Base-by-base conservation (phyloP, 2,329 filamentous ascomycete genomes). In the Colletotrichum neosansevieriae region DNA sequence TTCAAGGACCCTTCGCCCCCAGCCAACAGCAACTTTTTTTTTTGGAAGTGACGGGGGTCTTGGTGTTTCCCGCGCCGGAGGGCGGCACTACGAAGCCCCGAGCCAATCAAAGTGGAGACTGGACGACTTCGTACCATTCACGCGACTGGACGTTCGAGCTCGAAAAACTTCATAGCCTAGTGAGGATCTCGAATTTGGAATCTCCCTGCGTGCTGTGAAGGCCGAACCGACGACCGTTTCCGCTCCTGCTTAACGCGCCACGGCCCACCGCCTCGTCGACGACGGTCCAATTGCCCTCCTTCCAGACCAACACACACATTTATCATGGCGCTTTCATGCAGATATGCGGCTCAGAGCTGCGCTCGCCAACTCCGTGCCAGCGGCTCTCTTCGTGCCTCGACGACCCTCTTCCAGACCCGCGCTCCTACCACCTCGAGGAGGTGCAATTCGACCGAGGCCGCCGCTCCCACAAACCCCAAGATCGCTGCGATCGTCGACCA, bases 401-500 rank as follows among this genome's bases (percentile, higher is more conserved):
- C 78, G 47, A 77, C 81, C 56, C 75, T 81, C 71, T 71, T 83
- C 62, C 83, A 83, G 79, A 85, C 79, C 75, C 83, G 83, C 77
- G 82, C 80, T 73, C 75, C 81, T 63, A 77, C 81, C 47, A 78
- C 80, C 72, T 78, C 89, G 78, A 89, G 92, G 83, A 90, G 96
- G 88, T 94, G 93, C 92, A 92, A 96, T 82, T 95, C 94, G 71
- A 94, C 94, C 75, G 92, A 94, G 75, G 89, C 89, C 65, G 85
- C 85, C 63, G 82, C 85, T 65, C 80, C 88, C 75, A 63, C 64
- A 53, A 97, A 93, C 83, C 94, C 96, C 71, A 99, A 99, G 88
- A 97, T 99, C 76, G 82, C 91, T 75, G 89, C 88, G 69, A 99
- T 99, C 77, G 96, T 99, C 77, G 94, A 99, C 80, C 94, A 99